phyloP scores from a whole-genome alignment of 441 rosid species.

The Populus trichocarpa region DNA sequence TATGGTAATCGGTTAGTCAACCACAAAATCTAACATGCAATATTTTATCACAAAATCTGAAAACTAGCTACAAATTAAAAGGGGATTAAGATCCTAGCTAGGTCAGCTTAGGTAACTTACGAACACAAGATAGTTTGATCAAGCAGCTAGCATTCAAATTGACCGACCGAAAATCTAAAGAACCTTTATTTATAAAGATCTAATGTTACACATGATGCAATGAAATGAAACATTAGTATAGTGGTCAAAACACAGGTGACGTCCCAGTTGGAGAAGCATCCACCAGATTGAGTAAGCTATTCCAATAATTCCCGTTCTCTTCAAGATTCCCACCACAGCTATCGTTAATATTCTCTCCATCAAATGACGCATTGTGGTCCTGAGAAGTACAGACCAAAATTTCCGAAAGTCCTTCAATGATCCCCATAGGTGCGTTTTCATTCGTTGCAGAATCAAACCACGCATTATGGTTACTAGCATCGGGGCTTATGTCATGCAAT shows the following conservation, averaged over 20 bases:
- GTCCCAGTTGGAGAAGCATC: constrained; percentile 57
- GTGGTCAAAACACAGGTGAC: constrained; percentile 35
- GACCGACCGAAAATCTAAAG: neutral
- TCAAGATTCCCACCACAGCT: constrained; percentile 40
- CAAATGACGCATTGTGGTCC: constrained; percentile 24
- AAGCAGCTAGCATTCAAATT: neutral
- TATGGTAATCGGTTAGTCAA: neutral
- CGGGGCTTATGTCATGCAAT: constrained; percentile 19
- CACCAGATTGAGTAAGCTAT: constrained; percentile 72
- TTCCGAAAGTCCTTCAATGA: constrained; percentile 58
- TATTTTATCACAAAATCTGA: neutral
- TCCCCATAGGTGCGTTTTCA: constrained; percentile 17
- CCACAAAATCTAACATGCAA: neutral
- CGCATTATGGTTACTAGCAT: neutral
- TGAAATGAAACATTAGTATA: neutral
- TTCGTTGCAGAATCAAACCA: constrained; percentile 28
- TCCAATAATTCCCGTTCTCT: constrained; percentile 80
- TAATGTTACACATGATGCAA: neutral
- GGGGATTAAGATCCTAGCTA: neutral
- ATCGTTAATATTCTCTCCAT: constrained; percentile 18
- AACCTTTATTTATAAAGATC: neutral
- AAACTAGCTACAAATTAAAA: neutral
- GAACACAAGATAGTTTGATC: neutral
- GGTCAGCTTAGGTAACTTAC: neutral
- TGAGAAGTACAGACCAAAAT: constrained; percentile 39